phyloP scores from a whole-genome alignment of 2,329 filamentous ascomycete species.

The Fusarium sp. region DNA sequence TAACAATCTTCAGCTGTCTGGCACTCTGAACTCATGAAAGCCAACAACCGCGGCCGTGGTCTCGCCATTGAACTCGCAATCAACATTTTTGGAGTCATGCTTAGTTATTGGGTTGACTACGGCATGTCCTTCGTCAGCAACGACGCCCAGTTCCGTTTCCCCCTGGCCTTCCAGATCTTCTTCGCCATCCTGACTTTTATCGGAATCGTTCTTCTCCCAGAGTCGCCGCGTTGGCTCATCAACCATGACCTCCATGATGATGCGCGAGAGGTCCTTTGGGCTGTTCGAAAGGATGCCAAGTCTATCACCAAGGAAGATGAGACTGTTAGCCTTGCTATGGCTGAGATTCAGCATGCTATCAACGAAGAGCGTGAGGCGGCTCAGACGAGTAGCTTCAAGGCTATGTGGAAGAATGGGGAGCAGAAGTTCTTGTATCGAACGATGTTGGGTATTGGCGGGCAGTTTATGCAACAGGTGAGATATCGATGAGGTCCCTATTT shows the following conservation, averaged over 20 bases:
- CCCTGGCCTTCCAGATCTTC: constrained; percentile 59
- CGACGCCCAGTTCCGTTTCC: constrained; percentile 60
- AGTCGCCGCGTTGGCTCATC: constrained; percentile 60
- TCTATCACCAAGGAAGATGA: constrained; percentile 47
- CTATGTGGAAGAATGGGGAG: constrained; percentile 58
- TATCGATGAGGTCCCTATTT: rapidly evolving
- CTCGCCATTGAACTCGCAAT: constrained; percentile 53
- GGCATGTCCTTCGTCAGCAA: constrained; percentile 54
- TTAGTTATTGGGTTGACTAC: constrained; percentile 56
- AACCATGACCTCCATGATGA: constrained; percentile 59
- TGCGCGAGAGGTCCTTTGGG: constrained; percentile 54
- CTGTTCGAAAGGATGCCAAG: constrained; percentile 49
- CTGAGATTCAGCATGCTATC: constrained; percentile 57
- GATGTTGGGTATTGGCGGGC: constrained; percentile 58
- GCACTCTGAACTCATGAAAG: constrained; percentile 59
- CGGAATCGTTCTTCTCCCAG: constrained; percentile 56
- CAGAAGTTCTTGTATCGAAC: constrained; percentile 58
- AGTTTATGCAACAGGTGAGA: constrained; percentile 59
- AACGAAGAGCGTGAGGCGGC: constrained; percentile 57
- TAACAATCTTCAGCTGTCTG: constrained; percentile 50
- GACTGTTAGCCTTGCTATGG: constrained; percentile 48
- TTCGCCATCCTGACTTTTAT: constrained; percentile 56
- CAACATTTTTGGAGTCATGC: constrained; percentile 56
- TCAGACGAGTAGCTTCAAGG: constrained; percentile 50
- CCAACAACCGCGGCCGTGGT: constrained; percentile 54